Evolutionary conservation across 108 stramenopile genomes (phyloP).

Genomic region (Nitzschia inconspicua): DNA sequence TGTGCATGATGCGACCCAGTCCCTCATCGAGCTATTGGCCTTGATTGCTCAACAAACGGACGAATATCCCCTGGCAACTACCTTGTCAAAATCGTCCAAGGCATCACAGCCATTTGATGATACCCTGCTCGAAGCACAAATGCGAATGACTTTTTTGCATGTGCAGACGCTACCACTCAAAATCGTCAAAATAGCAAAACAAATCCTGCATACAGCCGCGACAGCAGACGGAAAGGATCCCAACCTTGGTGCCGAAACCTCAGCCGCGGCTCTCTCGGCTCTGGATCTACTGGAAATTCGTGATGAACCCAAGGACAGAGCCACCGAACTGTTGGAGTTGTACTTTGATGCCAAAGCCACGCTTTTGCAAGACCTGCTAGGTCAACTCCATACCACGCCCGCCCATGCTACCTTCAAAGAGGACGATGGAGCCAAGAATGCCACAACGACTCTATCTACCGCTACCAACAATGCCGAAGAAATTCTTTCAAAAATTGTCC

Average conservation of each 20-base stretch:
- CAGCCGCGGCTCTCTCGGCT: constrained; percentile 71
- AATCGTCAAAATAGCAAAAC: constrained; percentile 52
- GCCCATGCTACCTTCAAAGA: constrained; percentile 4
- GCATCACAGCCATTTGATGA: not conserved
- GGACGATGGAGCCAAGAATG: not conserved
- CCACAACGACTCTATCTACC: not conserved
- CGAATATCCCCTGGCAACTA: constrained; percentile 65
- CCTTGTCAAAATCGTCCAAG: constrained; percentile 25
- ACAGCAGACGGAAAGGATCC: constrained; percentile 13
- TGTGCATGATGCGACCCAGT: constrained; percentile 64
- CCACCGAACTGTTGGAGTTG: constrained; percentile 53
- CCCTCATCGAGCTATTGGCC: constrained; percentile 58
- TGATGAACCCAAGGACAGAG: constrained; percentile 5
- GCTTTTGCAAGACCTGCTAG: constrained; percentile 55
- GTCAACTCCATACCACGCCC: constrained; percentile 35
- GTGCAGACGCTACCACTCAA: constrained; percentile 70
- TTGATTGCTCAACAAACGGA: constrained; percentile 59
- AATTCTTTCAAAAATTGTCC: constrained; percentile 74
- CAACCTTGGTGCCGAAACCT: constrained; percentile 31
- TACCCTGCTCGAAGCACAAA: constrained; percentile 54
- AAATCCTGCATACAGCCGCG: constrained; percentile 40
- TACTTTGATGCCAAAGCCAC: constrained; percentile 85
- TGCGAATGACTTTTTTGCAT: constrained; percentile 83
- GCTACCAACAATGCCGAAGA: constrained; percentile 47
- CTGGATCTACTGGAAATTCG: constrained; percentile 56